phyloP scores from a whole-genome alignment of 345 rosid genomes.

The Boechera retrofracta region DNA sequence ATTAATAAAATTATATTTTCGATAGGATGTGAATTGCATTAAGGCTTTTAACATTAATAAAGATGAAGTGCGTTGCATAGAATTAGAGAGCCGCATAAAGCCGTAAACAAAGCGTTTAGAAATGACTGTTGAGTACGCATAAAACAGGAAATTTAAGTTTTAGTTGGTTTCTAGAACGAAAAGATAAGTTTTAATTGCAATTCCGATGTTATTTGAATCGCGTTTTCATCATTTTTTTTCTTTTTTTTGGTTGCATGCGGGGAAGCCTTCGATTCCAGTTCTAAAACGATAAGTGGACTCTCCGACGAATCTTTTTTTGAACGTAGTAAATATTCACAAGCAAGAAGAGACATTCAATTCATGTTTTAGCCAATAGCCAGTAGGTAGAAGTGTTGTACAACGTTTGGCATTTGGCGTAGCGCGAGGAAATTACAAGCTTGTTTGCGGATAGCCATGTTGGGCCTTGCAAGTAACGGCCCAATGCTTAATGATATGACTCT shows the following conservation, averaged over 20 bases:
- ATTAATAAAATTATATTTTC: neutral
- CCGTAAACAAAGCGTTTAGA: neutral
- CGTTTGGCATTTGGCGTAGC: neutral
- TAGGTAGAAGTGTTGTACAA: neutral
- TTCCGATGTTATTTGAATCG: neutral
- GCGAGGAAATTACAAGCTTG: neutral
- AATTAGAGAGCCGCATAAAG: neutral
- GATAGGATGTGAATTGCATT: neutral
- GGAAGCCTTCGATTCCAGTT: neutral
- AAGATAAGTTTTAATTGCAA: neutral
- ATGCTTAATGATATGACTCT: no score
- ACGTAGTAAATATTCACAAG: neutral
- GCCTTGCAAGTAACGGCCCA: conserved; percentile 4
- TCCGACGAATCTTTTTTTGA: neutral
- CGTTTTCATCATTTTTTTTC: neutral
- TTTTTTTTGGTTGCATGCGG: neutral
- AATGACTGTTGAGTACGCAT: no score
- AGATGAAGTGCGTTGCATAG: neutral
- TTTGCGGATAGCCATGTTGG: conserved; percentile 12
- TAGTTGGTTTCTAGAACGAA: neutral
- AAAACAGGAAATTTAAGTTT: neutral
- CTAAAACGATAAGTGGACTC: neutral
- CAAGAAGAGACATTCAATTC: neutral
- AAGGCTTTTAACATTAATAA: neutral
- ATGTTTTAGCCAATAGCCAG: neutral